Conservation (phyloP, 129 eudicot species). For the Lactuca saligna region DNA sequence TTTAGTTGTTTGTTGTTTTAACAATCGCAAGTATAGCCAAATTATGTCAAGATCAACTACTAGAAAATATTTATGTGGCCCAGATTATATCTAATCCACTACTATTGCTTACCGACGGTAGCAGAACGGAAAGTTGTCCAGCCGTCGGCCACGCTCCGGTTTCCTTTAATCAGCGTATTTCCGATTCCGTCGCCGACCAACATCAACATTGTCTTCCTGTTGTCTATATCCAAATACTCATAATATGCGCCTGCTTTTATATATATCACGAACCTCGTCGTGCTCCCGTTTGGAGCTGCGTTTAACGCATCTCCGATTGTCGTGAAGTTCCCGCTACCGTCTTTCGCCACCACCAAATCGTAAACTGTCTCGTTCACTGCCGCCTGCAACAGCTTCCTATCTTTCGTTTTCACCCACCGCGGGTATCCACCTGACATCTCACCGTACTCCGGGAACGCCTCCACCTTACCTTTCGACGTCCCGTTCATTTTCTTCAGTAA, state of each 20-base stretch:
- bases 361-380: constrained; percentile 18
- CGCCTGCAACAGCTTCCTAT: constrained; percentile 43
- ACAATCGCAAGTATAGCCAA: constrained; percentile 14
- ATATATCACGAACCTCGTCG: constrained; percentile 59
- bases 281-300: constrained; percentile 54
- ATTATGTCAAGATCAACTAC: constrained; percentile 4
- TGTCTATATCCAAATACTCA: constrained; percentile 53
- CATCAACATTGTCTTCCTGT: constrained; percentile 55
- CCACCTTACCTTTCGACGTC: constrained; percentile 15
- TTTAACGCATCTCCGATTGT: constrained; percentile 61
- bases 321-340: constrained; percentile 65
- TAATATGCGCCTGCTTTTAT: constrained; percentile 61
- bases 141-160: constrained; percentile 55
- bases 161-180: constrained; percentile 60
- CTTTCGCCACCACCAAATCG: constrained; percentile 70
- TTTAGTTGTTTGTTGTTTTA: not conserved
- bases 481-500: constrained; percentile 51
- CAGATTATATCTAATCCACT: not conserved
- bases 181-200: constrained; percentile 74
- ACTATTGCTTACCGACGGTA: constrained; percentile 54
- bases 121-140: constrained; percentile 67
- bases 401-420: constrained; percentile 47
- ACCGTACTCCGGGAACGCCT: constrained; percentile 53
- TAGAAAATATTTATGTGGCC: not conserved
- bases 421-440: constrained; percentile 32